Percentiles rank a stretch among this genome's conserved stretches.
phyloP scores from a whole-genome alignment of 1,284 basidiomycete species.

The Phlebopus sp. region DNA sequence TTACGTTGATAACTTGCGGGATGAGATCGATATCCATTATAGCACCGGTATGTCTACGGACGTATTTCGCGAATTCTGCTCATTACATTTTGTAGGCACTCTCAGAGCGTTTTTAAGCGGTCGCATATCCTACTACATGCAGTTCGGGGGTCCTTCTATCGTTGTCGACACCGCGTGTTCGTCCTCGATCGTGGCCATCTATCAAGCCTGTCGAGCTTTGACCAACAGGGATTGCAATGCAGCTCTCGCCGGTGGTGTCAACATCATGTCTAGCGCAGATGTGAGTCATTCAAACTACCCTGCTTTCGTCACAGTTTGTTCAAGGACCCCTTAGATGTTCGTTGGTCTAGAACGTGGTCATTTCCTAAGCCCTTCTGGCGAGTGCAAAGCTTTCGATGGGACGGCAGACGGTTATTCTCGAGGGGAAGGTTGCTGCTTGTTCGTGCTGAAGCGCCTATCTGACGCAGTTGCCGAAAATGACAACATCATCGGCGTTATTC shows the following conservation, averaged over 20 bases:
- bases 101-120: slow-evolving; percentile 67
- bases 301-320: slow-evolving; percentile 7
- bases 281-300: slow-evolving; percentile 38
- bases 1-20: slow-evolving; percentile 60
- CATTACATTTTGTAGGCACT: slow-evolving; percentile 46
- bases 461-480: slow-evolving; percentile 66
- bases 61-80: background rate
- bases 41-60: slow-evolving; percentile 54
- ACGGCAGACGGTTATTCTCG: slow-evolving; percentile 72
- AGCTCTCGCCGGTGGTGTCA: slow-evolving; percentile 72
- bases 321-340: slow-evolving; percentile 50
- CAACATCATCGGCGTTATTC: slow-evolving; percentile 63
- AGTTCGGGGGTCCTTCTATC: slow-evolving; percentile 65
- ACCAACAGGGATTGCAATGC: slow-evolving; percentile 61
- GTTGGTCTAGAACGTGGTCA: slow-evolving; percentile 66
- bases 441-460: slow-evolving; percentile 66
- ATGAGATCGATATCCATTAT: slow-evolving; percentile 67
- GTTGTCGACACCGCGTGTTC: slow-evolving; percentile 74
- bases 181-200: slow-evolving; percentile 61
- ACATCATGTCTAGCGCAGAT: slow-evolving; percentile 67
- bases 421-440: slow-evolving; percentile 68
- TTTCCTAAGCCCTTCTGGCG: slow-evolving; percentile 63
- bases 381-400: slow-evolving; percentile 69
- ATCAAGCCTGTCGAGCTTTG: slow-evolving; percentile 66
- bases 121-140: slow-evolving; percentile 65